Evolutionary conservation across 306 rosid species (phyloP).

Genomic region (Notholithocarpus densiflorus): DNA sequence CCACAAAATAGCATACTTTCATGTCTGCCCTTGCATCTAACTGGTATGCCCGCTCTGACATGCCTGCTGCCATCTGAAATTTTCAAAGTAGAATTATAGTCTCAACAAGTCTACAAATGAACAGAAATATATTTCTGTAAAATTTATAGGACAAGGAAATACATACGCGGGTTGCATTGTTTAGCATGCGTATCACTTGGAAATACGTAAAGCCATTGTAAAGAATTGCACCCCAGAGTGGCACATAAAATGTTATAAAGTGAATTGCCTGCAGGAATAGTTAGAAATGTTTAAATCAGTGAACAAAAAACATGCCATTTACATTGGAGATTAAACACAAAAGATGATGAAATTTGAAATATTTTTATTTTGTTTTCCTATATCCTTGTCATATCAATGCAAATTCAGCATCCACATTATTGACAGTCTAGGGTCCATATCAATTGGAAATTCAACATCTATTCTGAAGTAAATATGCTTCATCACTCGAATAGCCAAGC

Average conservation of each 20-base stretch:
- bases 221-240: conserved; percentile 98
- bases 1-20: conserved; percentile 54
- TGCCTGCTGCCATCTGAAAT: conserved; percentile 96
- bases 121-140: conserved; percentile 3
- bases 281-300: not conserved
- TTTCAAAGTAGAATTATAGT: conserved; percentile 25
- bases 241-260: conserved; percentile 86
- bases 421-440: not conserved
- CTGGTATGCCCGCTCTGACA: conserved; percentile 68
- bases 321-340: not conserved
- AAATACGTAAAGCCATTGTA: conserved; percentile 88
- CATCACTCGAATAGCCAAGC: not conserved
- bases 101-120: conserved; percentile 22
- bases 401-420: not conserved
- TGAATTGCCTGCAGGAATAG: conserved; percentile 73
- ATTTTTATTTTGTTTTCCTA: not conserved
- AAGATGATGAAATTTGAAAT: not conserved
- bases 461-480: not conserved
- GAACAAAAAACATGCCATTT: not conserved
- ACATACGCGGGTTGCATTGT: conserved; percentile 96
- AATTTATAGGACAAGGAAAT: conserved; percentile 15
- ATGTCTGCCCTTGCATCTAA: conserved; percentile 78
- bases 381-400: not conserved
- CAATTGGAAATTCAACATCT: not conserved
- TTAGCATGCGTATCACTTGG: conserved; percentile 97